Conservation (phyloP, 208 protist species). For the Strigomonas culicis region DNA sequence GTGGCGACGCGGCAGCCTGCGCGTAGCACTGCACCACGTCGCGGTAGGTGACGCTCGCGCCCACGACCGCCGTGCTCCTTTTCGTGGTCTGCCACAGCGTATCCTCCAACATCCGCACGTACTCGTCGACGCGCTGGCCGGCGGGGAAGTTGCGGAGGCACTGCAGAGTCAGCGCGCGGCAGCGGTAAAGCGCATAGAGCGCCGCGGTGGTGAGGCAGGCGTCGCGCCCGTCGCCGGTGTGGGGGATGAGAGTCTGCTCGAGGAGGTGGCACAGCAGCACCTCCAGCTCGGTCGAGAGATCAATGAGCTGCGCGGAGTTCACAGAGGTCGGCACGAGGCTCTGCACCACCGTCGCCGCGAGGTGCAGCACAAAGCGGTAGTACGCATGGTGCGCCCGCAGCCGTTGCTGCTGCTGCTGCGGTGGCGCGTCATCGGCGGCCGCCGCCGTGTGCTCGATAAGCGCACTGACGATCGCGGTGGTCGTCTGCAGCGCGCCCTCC, state of each 20-base stretch:
- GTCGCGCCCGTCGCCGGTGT: neutral
- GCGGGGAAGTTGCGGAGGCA: slow-evolving; percentile 3
- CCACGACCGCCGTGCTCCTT: slow-evolving; percentile 47
- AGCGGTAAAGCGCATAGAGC: slow-evolving; percentile 1
- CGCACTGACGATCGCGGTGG: too few species aligned
- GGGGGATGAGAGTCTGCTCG: slow-evolving; percentile 9
- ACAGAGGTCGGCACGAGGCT: slow-evolving; percentile 61
- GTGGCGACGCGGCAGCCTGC: neutral
- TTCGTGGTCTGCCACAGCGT: slow-evolving; percentile 72
- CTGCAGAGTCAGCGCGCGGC: slow-evolving; percentile 1
- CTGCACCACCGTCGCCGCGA: slow-evolving; percentile 59
- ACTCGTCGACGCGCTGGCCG: slow-evolving; percentile 51
- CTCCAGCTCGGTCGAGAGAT: slow-evolving; percentile 77
- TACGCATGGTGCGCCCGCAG: neutral
- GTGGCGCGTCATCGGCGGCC: neutral
- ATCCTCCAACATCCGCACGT: slow-evolving; percentile 74
- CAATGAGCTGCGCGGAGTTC: slow-evolving; percentile 57
- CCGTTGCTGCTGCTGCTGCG: neutral
- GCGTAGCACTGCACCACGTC: slow-evolving; percentile 11
- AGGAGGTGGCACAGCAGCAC: slow-evolving; percentile 53
- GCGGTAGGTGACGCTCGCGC: slow-evolving; percentile 11
- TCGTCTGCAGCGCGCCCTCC: too few species aligned
- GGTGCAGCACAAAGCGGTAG: slow-evolving; percentile 38
- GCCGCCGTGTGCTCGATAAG: neutral
- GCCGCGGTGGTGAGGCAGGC: neutral